Conservation (phyloP, 2,329 filamentous ascomycete species). For the Cordyceps tenuipes region DNA sequence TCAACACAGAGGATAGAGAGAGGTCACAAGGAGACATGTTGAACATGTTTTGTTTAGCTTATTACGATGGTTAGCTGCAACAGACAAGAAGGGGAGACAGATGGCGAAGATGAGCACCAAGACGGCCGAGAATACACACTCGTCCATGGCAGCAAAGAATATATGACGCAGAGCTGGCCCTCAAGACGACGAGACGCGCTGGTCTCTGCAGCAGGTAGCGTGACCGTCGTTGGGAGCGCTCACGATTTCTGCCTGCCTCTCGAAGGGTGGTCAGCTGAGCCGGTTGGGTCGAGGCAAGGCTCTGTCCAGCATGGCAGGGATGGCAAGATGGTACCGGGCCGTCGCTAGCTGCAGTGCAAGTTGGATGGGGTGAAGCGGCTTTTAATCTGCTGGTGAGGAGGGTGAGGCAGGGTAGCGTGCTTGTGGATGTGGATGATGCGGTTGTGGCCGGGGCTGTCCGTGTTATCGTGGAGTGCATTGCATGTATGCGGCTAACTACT, state of each 20-base stretch:
- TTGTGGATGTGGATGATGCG: slow-evolving; percentile 4
- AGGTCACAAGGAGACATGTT: neutral
- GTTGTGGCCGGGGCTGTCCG: neutral
- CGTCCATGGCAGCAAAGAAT: neutral
- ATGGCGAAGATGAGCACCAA: neutral
- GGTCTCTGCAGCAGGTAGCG: neutral
- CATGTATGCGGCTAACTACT: neutral
- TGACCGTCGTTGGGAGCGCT: neutral
- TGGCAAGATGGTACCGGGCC: slow-evolving; percentile 1
- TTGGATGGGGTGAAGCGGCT: neutral
- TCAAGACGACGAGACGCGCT: neutral
- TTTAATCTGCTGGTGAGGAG: neutral
- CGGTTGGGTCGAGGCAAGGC: no score
- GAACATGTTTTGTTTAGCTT: no score
- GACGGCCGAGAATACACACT: neutral
- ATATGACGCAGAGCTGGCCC: neutral
- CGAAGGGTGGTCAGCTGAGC: neutral
- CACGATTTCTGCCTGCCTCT: neutral
- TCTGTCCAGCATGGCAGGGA: neutral
- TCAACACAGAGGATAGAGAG: neutral
- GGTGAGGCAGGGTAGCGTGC: neutral
- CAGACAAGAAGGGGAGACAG: neutral
- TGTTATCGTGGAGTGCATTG: neutral
- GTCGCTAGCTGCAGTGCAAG: neutral
- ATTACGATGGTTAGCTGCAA: neutral